Evolutionary conservation across 192 early-diverging fungal species (phyloP).

Genomic region (Cetraspora pellucida): DNA sequence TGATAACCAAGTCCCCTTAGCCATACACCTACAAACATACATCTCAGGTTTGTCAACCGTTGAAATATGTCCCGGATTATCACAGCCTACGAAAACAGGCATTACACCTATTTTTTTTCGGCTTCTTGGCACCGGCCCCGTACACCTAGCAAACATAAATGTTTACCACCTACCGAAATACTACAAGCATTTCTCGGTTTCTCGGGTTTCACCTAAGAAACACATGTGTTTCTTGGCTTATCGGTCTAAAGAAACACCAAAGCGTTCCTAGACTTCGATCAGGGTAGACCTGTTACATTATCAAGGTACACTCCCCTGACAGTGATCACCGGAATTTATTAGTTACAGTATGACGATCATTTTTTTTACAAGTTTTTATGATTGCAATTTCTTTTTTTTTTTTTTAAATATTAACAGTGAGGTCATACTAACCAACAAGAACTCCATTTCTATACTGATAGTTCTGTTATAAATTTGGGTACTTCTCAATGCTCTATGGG

Average conservation of each 20-base stretch:
- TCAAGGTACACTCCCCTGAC: too few relatives aligned
- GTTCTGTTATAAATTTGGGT: too few relatives aligned
- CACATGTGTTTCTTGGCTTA: slow-evolving; percentile 1
- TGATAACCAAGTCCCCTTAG: slow-evolving; percentile 15
- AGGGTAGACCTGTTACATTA: neutral
- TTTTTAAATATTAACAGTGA: too few relatives aligned
- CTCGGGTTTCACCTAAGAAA: slow-evolving; percentile 13
- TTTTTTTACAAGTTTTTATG: too few relatives aligned
- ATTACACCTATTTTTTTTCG: neutral
- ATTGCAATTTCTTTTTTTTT: too few relatives aligned
- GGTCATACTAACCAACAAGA: too few relatives aligned
- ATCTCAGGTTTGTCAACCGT: neutral
- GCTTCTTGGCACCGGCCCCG: slow-evolving; percentile 18
- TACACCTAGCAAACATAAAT: neutral
- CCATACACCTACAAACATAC: slow-evolving; percentile 10
- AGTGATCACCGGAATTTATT: too few relatives aligned
- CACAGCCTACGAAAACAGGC: neutral
- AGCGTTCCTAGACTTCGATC: neutral
- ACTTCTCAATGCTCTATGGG: too few relatives aligned
- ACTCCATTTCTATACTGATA: too few relatives aligned
- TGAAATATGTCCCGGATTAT: slow-evolving; percentile 12
- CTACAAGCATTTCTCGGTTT: neutral
- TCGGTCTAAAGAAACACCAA: neutral
- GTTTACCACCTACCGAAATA: slow-evolving; percentile 8
- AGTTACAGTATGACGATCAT: too few relatives aligned